Conservation (phyloP, 306 rosid species). For the Hippophae gyantsensis region DNA sequence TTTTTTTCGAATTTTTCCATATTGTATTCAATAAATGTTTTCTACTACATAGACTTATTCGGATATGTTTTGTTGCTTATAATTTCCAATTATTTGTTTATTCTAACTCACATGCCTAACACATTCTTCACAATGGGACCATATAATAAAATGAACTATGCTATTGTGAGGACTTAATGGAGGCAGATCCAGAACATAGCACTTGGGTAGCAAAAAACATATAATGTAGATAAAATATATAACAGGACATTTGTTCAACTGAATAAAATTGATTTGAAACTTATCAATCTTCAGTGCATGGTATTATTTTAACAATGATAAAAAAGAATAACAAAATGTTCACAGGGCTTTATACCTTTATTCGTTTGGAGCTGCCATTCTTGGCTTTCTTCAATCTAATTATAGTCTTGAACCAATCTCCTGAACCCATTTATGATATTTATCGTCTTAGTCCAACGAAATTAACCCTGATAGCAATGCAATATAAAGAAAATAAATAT, state of each 20-base stretch:
- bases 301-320: conserved; percentile 1
- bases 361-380: conserved; percentile 49
- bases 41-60: too few species aligned
- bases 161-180: too few species aligned
- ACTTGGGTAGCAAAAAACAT: too few species aligned
- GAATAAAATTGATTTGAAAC: too few species aligned
- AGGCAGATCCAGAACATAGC: too few species aligned
- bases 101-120: too few species aligned
- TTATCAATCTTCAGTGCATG: neutral
- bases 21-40: too few species aligned
- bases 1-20: too few species aligned
- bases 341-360: conserved; percentile 43
- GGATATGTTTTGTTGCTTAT: too few species aligned
- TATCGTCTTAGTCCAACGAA: conserved; percentile 25
- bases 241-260: neutral
- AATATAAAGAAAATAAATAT: conserved; percentile 15
- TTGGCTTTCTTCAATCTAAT: conserved; percentile 53
- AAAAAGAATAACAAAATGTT: neutral
- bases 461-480: conserved; percentile 34
- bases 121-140: too few species aligned
- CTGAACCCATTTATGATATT: conserved; percentile 65
- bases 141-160: too few species aligned
- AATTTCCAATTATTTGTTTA: too few species aligned
- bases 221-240: neutral
- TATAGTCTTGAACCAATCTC: conserved; percentile 76